Base-by-base conservation (phyloP, 2,329 filamentous ascomycete genomes). In the Fusarium stilboides region DNA sequence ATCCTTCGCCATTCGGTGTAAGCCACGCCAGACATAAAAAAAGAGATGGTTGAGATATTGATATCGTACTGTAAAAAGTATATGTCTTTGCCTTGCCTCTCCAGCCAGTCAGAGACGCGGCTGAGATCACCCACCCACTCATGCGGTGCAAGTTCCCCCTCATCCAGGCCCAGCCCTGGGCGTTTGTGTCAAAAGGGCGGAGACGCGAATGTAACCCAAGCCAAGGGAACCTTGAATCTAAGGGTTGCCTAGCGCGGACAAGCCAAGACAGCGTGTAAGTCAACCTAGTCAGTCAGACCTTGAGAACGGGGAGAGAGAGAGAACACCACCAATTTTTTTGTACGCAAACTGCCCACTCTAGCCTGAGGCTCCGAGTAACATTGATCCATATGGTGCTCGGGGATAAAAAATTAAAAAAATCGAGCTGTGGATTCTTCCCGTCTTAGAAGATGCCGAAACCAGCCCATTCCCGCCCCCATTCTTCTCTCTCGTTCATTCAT, bases 1-100 rank as follows among this genome's bases (percentile, higher is more conserved):
- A n/a, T 26, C 14, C 22, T 8, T 26, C 8, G 13, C 40, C 20
- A 42, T 40, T 40, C 37, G 9, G 12, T 42, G 40, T 20, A 44
- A 44, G 24, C 47, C 56, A 44, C 49, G 40, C 36, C 26, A 45
- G 33, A 45, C 28, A 31, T 10, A 31, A 31, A 4, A 31, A 31
- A 31, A 31, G 28, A 57, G 28, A 20, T 24, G 24, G 22, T n/a
- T 15, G 15, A 44, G 42, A 37, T 37, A 40, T 33, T 31, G 42
- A 44, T 62, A 70, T 62, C 39, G 62, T 65, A 59, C 45, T 71
- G 70, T 72, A 71, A 73, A 72, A 72, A 71, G 55, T 71, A 62
- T 69, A 71, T 73, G 70, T 72, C 70, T 53, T 72, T 37, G 19
- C 52, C 46, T 64, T 46, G 26, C 51, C 26, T 34, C 26, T n/a